Evolutionary conservation across 2,329 filamentous ascomycete species (phyloP), one percentile per base, ranked within the genome.

Genomic region (Periconia sp.): DNA sequence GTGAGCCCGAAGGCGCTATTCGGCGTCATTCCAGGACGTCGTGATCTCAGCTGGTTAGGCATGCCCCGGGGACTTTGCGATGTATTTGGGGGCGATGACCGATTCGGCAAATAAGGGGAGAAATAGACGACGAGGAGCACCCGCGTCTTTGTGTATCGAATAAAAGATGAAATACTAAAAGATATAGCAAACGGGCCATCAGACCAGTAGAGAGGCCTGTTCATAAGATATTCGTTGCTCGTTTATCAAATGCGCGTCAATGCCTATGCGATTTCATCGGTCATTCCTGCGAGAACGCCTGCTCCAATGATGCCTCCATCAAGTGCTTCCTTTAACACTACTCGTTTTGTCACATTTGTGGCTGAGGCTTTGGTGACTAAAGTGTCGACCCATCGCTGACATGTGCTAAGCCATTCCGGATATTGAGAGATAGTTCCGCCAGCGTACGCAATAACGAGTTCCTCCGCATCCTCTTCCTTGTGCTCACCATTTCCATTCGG

Each of bases 361-460:
- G 24, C 31, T 10, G 60, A 69, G 19, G 74, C 75, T 28, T 73
- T 69, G 24, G 74, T 73, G 15, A 80, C 73, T 11, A 81, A 64
- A 4, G 71, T 68, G 47, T 89, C 83, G 36, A 92, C 76, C 60
- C 87, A 87, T 11, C 70, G 59, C 65, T 91, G 87, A 52, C 86
- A 89, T 56, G 87, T 85, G 31, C 74, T 70, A 29, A 88, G 74
- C 68, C 89, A 91, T 55, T 87, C 80, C 34, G 88, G 87, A 58
- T 90, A 90, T 58, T 88, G 83, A n/a, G 84, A 81, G 46, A 92
- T 92, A 59, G 88, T 90, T 5, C 87, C 86, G 22, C 88, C 88
- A 0, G 88, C 90, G 62, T 89, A 92, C 1, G 88, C 88, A 16
- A 92, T 86, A 1, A 89, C 84, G 21, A 92, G 67, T 55, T 89